Base-by-base conservation (phyloP, 2,329 filamentous ascomycete species). In the Curvularia eragrostidis region DNA sequence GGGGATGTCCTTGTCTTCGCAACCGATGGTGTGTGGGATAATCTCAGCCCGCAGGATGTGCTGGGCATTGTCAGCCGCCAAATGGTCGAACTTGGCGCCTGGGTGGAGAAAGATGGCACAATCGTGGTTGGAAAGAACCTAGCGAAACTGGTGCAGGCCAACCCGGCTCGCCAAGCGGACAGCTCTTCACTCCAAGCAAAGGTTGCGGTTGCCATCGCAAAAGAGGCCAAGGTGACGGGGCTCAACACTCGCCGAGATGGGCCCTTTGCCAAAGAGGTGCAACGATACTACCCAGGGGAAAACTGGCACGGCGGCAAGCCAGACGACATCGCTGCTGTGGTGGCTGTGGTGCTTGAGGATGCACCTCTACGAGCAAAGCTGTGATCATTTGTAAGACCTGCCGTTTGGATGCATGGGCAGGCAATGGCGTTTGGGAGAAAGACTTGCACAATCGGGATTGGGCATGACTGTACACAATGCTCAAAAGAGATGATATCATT, bases 1-100 rank as follows among this genome's bases (percentile, higher is more conserved):
- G 95, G 95, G 19, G 95, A 99, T 74, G 89, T 99, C 1, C 81
- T 98, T n/a, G 80, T 99, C 18, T 90, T 99, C 66, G 95, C 93
- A 1, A 97, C 93, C 0, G 95, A 99, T 76, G 95, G 95, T 3
- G 90, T 98, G 4, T 95, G 95, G 85, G 95, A 99, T 76, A 99
- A 99, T 69, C 83, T 99, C 30, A 95, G 91, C 71, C 90, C 93
- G 69, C 91, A 96, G 71, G 93, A 99, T 65, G 89, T 96, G 28
- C 83, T 99, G 12, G 86, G 88, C 58, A 87, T 96, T 51, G 88
- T 94, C 24, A 94, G 89, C 64, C 83, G 84, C 48, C 82, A 88
- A 26, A 96, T 99, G 92, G 82, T 87, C 32, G 80, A 84, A 13
- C 81, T 83, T 3, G 89, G 89, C 3, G 93, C 91, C 0, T 97